A percentile compares a stretch with the other conserved stretches of the same genome.
phyloP scores from a whole-genome alignment of 2,329 filamentous ascomycete genomes.

The Dendryphion nanum region DNA sequence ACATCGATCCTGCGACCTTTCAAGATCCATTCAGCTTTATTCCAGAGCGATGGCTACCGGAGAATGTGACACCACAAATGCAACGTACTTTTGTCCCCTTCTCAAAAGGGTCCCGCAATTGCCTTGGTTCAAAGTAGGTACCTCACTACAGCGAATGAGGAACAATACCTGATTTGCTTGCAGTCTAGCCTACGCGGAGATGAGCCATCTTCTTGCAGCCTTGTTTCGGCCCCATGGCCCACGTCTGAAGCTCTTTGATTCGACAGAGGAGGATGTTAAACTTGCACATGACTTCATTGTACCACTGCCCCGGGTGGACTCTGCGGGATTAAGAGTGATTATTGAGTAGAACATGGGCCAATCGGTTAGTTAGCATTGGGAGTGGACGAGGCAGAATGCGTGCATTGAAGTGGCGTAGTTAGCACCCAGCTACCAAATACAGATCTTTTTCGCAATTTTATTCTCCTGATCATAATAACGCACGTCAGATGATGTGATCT shows the following conservation, averaged over 20 bases:
- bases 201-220: slow-evolving; percentile 20
- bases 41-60: slow-evolving; percentile 34
- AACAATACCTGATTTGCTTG: not conserved
- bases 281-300: slow-evolving; percentile 25
- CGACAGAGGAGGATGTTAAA: slow-evolving; percentile 15
- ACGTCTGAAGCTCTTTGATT: slow-evolving; percentile 19
- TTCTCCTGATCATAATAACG: no score
- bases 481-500: no score
- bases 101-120: slow-evolving; percentile 15
- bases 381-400: no score
- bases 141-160: not conserved
- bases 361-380: no score
- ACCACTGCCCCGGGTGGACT: slow-evolving; percentile 16
- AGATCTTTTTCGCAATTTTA: no score
- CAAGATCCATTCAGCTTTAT: slow-evolving; percentile 14
- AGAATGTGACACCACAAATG: not conserved
- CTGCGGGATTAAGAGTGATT: slow-evolving; percentile 19
- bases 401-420: no score
- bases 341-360: no score
- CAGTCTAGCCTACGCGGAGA: slow-evolving; percentile 18
- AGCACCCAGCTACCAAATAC: no score
- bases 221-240: slow-evolving; percentile 16
- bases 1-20: slow-evolving; percentile 21
- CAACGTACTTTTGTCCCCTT: slow-evolving; percentile 15
- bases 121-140: slow-evolving; percentile 16